phyloP scores from a whole-genome alignment of 208 protist genomes.

The Acanthamoeba lenticulata region DNA sequence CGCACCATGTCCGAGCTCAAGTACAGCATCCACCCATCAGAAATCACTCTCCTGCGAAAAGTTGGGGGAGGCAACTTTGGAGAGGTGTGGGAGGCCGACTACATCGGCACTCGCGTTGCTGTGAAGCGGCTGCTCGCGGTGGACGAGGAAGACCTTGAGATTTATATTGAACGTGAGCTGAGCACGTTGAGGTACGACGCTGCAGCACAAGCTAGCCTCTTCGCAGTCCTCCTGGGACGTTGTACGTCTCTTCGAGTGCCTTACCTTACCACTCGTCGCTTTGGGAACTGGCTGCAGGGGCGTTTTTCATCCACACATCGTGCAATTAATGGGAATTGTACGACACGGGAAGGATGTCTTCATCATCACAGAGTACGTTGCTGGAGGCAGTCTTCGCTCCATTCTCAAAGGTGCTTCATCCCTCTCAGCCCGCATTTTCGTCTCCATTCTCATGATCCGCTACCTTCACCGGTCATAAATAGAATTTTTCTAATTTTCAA shows the following conservation, averaged over 20 bases:
- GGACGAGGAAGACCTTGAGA: constrained; percentile 24
- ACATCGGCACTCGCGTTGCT: constrained; percentile 32
- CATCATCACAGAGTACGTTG: constrained; percentile 47
- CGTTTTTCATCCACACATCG: constrained; percentile 61
- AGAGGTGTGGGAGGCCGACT: constrained; percentile 21
- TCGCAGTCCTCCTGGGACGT: not conserved
- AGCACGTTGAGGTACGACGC: constrained; percentile 1
- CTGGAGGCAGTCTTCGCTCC: constrained; percentile 39
- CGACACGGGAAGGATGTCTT: constrained; percentile 12
- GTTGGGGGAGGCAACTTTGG: constrained; percentile 58
- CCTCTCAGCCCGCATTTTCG: too few species aligned
- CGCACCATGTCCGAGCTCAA: not conserved
- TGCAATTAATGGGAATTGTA: constrained; percentile 52
- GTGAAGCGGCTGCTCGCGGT: constrained; percentile 9
- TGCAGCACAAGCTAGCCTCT: not conserved
- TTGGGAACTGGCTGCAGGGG: not conserved
- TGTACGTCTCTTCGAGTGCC: not conserved
- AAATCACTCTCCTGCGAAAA: constrained; percentile 23
- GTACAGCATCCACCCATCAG: constrained; percentile 19
- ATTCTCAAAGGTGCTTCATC: constrained; percentile 35
- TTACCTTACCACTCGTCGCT: not conserved
- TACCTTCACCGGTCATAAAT: not conserved
- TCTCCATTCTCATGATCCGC: not conserved
- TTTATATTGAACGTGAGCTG: constrained; percentile 44
- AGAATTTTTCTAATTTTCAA: too few species aligned